A percentile compares a stretch with the other conserved stretches of the same genome.
These are phyloP conservation scores for Exobasidium cylindrosporum DNA, from an alignment of 1,284 basidiomycete genomes.

Conservation along the genomic window DNA sequence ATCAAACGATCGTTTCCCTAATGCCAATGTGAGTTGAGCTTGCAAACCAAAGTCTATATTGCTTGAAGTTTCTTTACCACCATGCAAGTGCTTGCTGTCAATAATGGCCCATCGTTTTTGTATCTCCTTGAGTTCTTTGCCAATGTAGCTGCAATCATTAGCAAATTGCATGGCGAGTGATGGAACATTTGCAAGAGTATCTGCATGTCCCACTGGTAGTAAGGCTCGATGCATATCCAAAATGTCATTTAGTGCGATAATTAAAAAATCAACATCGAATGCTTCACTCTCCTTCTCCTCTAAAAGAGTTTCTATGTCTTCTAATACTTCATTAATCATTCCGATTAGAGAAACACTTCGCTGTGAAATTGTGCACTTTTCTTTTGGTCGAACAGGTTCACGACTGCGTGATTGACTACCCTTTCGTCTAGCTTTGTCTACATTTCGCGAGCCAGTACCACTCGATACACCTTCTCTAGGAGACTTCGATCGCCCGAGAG, in stretches of 20 bases:
- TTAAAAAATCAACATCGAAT: neutral
- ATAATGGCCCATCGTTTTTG: neutral
- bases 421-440: no score
- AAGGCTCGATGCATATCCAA: constrained; percentile 79
- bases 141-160: constrained; percentile 71
- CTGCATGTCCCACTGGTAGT: constrained; percentile 69
- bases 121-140: neutral
- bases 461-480: no score
- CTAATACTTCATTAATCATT: constrained; percentile 22
- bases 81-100: neutral
- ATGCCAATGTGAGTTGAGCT: constrained; percentile 24
- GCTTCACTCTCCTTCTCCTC: neutral
- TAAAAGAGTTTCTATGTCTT: neutral
- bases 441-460: no score
- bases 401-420: no score
- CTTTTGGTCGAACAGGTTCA: constrained; percentile 19
- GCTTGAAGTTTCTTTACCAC: constrained; percentile 1
- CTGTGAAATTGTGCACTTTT: constrained; percentile 31
- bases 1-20: constrained; percentile 37
- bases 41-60: constrained; percentile 24
- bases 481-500: no score
- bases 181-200: constrained; percentile 62
- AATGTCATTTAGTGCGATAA: constrained; percentile 57
- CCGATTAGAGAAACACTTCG: constrained; percentile 27
- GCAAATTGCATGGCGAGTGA: constrained; percentile 73